Base-by-base conservation (phyloP, 2,329 filamentous ascomycete genomes). In the Alternaria sp. region DNA sequence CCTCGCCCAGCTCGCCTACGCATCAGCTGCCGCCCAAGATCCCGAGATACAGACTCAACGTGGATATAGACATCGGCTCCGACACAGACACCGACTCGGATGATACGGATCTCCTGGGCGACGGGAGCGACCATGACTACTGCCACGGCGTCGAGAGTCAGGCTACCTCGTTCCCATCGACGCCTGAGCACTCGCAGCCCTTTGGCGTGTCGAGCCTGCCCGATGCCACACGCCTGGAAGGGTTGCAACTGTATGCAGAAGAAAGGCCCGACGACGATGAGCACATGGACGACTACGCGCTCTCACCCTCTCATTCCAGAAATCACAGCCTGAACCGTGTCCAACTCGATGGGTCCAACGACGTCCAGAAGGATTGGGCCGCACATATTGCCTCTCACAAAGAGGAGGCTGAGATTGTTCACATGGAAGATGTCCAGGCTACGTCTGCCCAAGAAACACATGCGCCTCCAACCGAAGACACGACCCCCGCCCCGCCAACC, bases 21-120 rank as follows among this genome's bases (percentile, higher is more conserved):
- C 75, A 74, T 37, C 73, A 73, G 55, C 60, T 78, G 56, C 77
- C 75, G n/a, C 73, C 75, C 60, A 79, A 79, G 75, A 75, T 78
- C 10, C 75, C 76, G 18, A 56, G 71, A 26, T 70, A 70, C 59
- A 63, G 73, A 21, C 66, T 77, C 55, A 74, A 63, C 41, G 56
- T 64, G n/a, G 66, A 62, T 26, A 54, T 61, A 25, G 69, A 68
- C 57, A 51, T 68, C 44, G 65, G 71, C 61, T 63, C 70, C 41
- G 72, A 67, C 57, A 66, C 69, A 15, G 71, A 77, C 55, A 70
- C 70, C 2, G 72, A 74, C 51, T 64, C 67, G 30, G 70, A 72
- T 43, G 62, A 30, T 46, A 66, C 67, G 20, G 68, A 73, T 44
- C 45, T 68, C 7, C 61, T 69, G 47, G 67, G 58, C 14, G 66